These are phyloP conservation scores for Viola pubescens DNA, from an alignment of 441 rosid genomes.

Conservation along the genomic window DNA sequence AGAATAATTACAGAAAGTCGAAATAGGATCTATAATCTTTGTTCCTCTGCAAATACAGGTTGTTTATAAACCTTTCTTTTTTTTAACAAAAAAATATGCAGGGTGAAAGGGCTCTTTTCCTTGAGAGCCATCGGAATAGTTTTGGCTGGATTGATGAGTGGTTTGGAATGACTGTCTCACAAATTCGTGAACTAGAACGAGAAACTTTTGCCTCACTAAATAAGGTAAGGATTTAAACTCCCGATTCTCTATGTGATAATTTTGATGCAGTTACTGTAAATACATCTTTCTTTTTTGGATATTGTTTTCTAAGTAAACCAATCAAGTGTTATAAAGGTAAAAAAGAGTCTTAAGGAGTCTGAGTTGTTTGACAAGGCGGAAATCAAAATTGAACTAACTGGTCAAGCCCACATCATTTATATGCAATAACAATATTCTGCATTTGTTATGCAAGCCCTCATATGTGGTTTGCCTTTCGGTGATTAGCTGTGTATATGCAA, in stretches of 20 bases:
- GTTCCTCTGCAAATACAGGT: background rate
- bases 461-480: too few species aligned
- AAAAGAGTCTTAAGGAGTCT: background rate
- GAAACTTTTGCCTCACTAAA: slow-evolving; percentile 24
- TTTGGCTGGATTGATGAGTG: slow-evolving; percentile 70
- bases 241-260: background rate
- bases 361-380: background rate
- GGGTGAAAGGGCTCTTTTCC: slow-evolving; percentile 59
- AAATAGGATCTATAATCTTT: background rate
- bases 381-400: background rate
- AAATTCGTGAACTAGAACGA: slow-evolving; percentile 38
- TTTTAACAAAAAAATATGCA: slow-evolving; percentile 12
- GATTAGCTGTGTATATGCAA: too few species aligned
- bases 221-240: slow-evolving; percentile 25
- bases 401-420: background rate
- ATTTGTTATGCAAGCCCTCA: too few species aligned
- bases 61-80: background rate
- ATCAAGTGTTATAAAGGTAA: too few species aligned
- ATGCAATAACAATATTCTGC: background rate
- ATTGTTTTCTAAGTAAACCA: too few species aligned
- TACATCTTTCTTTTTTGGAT: too few species aligned
- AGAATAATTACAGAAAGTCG: background rate
- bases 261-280: too few species aligned
- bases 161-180: slow-evolving; percentile 47
- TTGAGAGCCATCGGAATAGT: slow-evolving; percentile 55